These are phyloP conservation scores for Solanum paucissectum DNA, from an alignment of 257 asterid species.

Conservation along the genomic window DNA sequence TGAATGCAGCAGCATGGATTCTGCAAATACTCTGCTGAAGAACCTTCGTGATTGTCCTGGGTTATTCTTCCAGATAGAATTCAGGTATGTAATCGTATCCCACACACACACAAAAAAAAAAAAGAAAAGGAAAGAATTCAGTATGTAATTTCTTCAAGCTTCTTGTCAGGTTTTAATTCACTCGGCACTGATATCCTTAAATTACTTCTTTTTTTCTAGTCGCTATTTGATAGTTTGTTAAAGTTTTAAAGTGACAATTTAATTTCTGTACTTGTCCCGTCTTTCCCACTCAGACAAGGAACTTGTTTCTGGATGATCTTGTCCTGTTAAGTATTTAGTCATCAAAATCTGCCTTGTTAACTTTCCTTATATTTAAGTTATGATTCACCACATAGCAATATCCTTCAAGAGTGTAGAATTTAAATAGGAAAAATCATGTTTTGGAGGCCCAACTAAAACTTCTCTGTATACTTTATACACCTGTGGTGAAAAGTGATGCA, in stretches of 20 bases:
- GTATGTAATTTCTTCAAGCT: background rate
- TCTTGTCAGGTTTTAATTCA: background rate
- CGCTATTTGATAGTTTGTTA: background rate
- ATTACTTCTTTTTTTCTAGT: background rate
- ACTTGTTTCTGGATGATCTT: background rate
- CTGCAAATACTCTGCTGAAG: conserved; percentile 41
- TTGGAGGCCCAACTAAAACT: background rate
- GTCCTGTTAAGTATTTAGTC: background rate
- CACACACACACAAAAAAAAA: background rate
- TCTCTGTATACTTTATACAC: background rate
- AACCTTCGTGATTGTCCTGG: conserved; percentile 47
- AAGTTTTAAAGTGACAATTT: background rate
- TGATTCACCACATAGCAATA: background rate
- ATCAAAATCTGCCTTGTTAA: background rate
- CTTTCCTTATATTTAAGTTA: background rate
- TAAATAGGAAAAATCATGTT: background rate
- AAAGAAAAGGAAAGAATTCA: background rate
- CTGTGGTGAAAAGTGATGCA: background rate
- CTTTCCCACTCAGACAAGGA: background rate
- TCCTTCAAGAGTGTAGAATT: background rate
- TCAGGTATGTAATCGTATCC: conserved; percentile 27
- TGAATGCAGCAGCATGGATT: conserved; percentile 46
- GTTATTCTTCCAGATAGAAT: conserved; percentile 49
- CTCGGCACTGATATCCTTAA: background rate
- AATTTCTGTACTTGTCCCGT: background rate